Evolutionary conservation across 352 stramenopile genomes (phyloP), one percentile per base, ranked within the genome.

Genomic region (Globisporangium acanthophoron): DNA sequence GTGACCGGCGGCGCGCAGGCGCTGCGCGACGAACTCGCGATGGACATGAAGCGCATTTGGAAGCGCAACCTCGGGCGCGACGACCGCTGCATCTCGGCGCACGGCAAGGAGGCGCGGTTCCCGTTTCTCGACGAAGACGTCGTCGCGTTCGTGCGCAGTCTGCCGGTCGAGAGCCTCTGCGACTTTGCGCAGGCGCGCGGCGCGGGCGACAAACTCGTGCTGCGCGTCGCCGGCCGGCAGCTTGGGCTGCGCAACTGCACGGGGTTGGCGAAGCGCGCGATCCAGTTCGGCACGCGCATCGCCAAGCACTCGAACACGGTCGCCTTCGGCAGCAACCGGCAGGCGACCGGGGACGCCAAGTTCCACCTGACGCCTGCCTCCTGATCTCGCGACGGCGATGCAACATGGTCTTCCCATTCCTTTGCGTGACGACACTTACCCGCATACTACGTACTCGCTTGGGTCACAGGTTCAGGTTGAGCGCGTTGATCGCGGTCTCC

Each of bases 41-140:
- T 86, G 67, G 96, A 99, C 66, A 71, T 97, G 40, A 59, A 55
- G 43, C 82, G 96, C 35, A 85, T 99, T 31, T 98, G 94, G 94
- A 94, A 88, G 56, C 90, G 96, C 9, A 99, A 99, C 64, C 76
- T 98, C 29, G 97, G 96, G 16, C 80, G 97, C 12, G 97, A 99
- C 66, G 97, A 99, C 71, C 84, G 97, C 40, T 92, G 88, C 55
- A 88, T 98, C 48, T 81, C 88, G 33, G 85, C 97, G 40, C 87
- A 97, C 55, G 92, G 90, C 18, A 81, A 84, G 31, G 97, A 99
- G 65, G 86, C 88, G 31, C 81, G 97, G 8, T 98, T 98, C 65
- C 96, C 96, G 13, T 99, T 92, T 70, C 71, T 99, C 40, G 96
- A 99, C 73, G 90, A 98, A 57, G 49, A 86, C 37, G 90, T 99